Conservation (phyloP, 352 stramenopile genomes). For the Pelagophyceae sp. region DNA sequence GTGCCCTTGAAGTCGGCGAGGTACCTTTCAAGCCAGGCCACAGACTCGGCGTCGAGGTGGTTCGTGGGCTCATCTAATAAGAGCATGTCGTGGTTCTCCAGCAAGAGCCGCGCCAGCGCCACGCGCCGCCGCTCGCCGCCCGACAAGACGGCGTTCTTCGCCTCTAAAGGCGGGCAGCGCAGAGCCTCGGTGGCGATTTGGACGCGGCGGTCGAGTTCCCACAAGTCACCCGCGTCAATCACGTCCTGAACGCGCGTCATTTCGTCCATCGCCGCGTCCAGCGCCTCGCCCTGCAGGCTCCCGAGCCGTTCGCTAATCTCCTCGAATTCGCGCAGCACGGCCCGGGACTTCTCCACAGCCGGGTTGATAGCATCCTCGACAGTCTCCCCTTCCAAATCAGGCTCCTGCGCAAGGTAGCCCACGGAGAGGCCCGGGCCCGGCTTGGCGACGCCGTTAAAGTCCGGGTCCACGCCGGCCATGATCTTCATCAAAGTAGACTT, state of each 20-base stretch:
- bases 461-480: slow-evolving; percentile 66
- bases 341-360: slow-evolving; percentile 49
- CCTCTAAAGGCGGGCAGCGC: slow-evolving; percentile 51
- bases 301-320: slow-evolving; percentile 47
- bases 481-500: slow-evolving; percentile 66
- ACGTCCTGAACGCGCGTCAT: slow-evolving; percentile 56
- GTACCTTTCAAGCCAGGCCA: slow-evolving; percentile 95
- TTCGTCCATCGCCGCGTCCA: slow-evolving; percentile 46
- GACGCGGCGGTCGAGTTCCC: slow-evolving; percentile 62
- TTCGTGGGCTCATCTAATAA: slow-evolving; percentile 90
- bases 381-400: slow-evolving; percentile 32
- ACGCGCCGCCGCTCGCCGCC: slow-evolving; percentile 64
- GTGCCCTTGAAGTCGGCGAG: slow-evolving; percentile 87
- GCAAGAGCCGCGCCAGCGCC: slow-evolving; percentile 63
- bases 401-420: slow-evolving; percentile 64
- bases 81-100: slow-evolving; percentile 91
- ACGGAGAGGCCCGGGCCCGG: slow-evolving; percentile 55
- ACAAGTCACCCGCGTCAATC: slow-evolving; percentile 66
- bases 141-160: slow-evolving; percentile 49
- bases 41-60: slow-evolving; percentile 89
- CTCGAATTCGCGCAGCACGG: slow-evolving; percentile 61
- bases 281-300: slow-evolving; percentile 48
- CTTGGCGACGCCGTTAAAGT: slow-evolving; percentile 59
- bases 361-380: slow-evolving; percentile 58
- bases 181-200: slow-evolving; percentile 59